Base-by-base conservation (phyloP, 73 alveolate species). In the Paramecium sonneborni region DNA sequence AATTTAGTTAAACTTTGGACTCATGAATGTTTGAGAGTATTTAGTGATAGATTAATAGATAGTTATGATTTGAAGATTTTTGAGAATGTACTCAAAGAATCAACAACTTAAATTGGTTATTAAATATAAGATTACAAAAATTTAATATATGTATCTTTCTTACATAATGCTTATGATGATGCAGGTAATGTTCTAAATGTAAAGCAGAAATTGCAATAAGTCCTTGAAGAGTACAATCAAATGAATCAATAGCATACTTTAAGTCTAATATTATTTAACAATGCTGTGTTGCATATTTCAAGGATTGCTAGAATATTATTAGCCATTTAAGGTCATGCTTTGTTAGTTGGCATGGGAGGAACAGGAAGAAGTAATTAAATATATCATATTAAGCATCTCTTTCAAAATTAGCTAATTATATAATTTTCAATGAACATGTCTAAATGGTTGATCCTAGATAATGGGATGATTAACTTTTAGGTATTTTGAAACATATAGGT, bases 11-110 rank as follows among this genome's bases (percentile, higher is more conserved):
- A 95, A 94, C 90, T 96, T 6, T 98, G 99, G 99, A 97, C 95
- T 23, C 99, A 98, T 90, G 99, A 98, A 93, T 95, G 98, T 35
- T 92, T 92, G 57, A 93, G 99, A 67, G 99, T 98, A 24, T 97
- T 96, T 92, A 82, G 94, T 74, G 99, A 97, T 92, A 93, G 99
- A 85, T 85, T 96, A 10, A 88, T 94, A 52, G 86, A 88, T 86
- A 86, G 90, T 21, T 85, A 93, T 39, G 97, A 96, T 87, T 76
- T 85, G 46, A 85, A 85, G 37, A 76, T 86, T 0, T 86, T 97
- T 89, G 98, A 97, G 82, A 97, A 93, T 52, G 70, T 97, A 23
- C 56, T 96, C 44, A 98, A 95, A 84, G 96, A 94, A 52, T 92
- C 93, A 20, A 91, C 96, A 6, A 76, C 91, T 57, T 95, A 95